Conservation (phyloP, 192 early-diverging fungal species). For the Irineochytrium annulatum region DNA sequence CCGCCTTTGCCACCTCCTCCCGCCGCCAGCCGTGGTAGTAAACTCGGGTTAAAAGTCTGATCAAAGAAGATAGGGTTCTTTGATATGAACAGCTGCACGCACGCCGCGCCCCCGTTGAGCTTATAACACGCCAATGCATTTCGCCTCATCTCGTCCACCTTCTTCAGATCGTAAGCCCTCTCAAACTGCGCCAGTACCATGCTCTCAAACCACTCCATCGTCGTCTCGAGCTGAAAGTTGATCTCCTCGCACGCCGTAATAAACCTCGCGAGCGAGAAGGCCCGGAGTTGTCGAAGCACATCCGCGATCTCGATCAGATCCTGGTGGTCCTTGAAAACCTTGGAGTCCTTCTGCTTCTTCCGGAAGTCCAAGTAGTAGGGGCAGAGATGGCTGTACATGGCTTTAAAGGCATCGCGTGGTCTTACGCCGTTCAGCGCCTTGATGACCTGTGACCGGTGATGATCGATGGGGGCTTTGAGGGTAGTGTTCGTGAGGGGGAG, state of each 20-base stretch:
- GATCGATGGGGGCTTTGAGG: constrained; percentile 14
- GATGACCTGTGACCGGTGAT: constrained; percentile 40
- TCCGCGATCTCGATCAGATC: constrained; percentile 59
- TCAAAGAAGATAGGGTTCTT: constrained; percentile 87
- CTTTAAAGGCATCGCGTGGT: constrained; percentile 59
- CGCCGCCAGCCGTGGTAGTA: constrained; percentile 4
- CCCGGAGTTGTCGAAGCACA: constrained; percentile 52
- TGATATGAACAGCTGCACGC: constrained; percentile 74
- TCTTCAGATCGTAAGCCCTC: constrained; percentile 64
- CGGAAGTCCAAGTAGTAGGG: constrained; percentile 74
- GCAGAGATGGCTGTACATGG: constrained; percentile 53
- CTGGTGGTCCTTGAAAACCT: constrained; percentile 64
- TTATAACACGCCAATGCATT: constrained; percentile 62
- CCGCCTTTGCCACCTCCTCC: neutral
- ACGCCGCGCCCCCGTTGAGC: constrained; percentile 68
- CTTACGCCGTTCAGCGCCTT: constrained; percentile 45
- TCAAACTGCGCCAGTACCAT: constrained; percentile 72
- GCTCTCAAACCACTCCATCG: constrained; percentile 76
- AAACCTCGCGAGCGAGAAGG: constrained; percentile 52
- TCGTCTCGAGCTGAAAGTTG: constrained; percentile 53
- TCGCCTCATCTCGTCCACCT: constrained; percentile 63
- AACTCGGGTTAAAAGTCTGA: constrained; percentile 56
- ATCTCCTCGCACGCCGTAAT: constrained; percentile 60
- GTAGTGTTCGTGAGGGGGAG: constrained; percentile 12
- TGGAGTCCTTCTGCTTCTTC: constrained; percentile 58